These are phyloP conservation scores for Pontederia crassipes DNA, from an alignment of 176 grass and related monocot species.

Conservation along the genomic window DNA sequence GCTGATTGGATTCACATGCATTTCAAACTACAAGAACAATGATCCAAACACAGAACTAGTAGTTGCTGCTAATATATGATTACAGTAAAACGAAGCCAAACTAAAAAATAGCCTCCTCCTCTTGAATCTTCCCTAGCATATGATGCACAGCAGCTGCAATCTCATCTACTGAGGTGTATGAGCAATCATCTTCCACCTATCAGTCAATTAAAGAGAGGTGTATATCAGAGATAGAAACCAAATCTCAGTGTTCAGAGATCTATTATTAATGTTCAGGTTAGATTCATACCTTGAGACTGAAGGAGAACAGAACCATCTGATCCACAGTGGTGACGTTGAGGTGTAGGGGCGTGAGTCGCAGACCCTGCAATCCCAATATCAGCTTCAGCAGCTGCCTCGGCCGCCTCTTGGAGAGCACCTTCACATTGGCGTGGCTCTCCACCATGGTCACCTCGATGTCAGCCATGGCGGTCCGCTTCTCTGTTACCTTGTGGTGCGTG, in stretches of 20 bases:
- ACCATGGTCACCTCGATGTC: slow-evolving; percentile 98
- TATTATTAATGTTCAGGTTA: too few species aligned
- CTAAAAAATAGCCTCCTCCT: background rate
- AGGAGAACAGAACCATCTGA: slow-evolving; percentile 69
- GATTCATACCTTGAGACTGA: slow-evolving; percentile 70
- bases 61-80: background rate
- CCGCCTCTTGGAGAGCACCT: slow-evolving; percentile 45
- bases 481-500: background rate
- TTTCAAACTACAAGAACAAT: too few species aligned
- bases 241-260: too few species aligned
- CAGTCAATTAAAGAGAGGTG: background rate
- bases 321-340: slow-evolving; percentile 70
- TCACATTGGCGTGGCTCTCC: slow-evolving; percentile 89
- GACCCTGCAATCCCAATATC: slow-evolving; percentile 45
- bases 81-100: background rate
- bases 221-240: too few species aligned
- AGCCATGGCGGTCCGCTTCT: slow-evolving; percentile 24
- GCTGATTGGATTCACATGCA: too few species aligned
- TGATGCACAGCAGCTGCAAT: background rate
- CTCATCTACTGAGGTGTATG: background rate
- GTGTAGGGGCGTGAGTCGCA: slow-evolving; percentile 63
- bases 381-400: slow-evolving; percentile 67
- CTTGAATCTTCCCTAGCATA: background rate
- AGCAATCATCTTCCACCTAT: slow-evolving; percentile 3
- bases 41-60: too few species aligned